Conservation (phyloP, 2,329 filamentous ascomycete species). For the Ophiostoma sp. region DNA sequence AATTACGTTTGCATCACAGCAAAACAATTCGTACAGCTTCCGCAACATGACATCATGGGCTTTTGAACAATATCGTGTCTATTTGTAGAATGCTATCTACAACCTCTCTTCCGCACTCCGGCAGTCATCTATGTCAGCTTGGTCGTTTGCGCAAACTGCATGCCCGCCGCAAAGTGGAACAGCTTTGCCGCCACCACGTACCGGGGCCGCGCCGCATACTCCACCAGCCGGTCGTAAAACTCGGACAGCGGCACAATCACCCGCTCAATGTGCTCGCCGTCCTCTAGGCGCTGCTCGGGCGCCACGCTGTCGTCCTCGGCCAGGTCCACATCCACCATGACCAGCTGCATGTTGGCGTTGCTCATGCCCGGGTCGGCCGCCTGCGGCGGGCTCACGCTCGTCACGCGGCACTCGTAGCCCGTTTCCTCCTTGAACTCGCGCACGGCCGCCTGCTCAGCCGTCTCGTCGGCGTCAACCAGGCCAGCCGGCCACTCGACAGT, state of each 20-base stretch:
- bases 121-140: constrained; percentile 33
- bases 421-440: constrained; percentile 58
- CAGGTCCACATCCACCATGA: constrained; percentile 59
- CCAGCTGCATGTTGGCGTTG: constrained; percentile 62
- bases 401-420: constrained; percentile 53
- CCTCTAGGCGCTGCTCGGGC: constrained; percentile 60
- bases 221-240: constrained; percentile 55
- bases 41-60: not conserved
- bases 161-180: constrained; percentile 61
- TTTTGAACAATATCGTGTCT: not conserved
- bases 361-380: constrained; percentile 60
- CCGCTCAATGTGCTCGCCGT: constrained; percentile 62
- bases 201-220: constrained; percentile 49
- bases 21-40: not conserved
- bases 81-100: not conserved
- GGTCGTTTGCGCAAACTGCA: constrained; percentile 48
- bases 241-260: constrained; percentile 58
- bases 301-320: constrained; percentile 47
- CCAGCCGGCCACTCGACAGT: constrained; percentile 58
- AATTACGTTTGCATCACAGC: not conserved
- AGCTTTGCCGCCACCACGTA: constrained; percentile 58
- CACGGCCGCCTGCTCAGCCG: constrained; percentile 52
- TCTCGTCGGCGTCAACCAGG: constrained; percentile 54
- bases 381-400: constrained; percentile 53
- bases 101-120: not conserved